Percentiles rank a stretch among this genome's conserved stretches.
These are phyloP conservation scores for Anthostomella pinea DNA, from an alignment of 2,329 filamentous ascomycete species.

Conservation along the genomic window DNA sequence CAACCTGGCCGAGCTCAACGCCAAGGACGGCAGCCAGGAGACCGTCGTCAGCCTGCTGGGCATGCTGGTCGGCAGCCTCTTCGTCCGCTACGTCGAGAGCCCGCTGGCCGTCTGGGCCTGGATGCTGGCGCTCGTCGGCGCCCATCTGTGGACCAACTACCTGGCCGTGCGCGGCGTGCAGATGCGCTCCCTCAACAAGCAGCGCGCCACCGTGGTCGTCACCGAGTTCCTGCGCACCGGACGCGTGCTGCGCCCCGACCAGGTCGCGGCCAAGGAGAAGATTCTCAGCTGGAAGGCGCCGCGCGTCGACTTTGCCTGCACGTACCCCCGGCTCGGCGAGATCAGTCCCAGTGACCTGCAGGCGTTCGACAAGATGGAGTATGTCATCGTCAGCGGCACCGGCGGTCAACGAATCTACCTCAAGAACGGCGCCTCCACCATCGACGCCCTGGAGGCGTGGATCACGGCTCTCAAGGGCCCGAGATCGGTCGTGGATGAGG, in stretches of 20 bases:
- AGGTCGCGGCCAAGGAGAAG: slow-evolving; percentile 63
- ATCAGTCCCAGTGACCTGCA: slow-evolving; percentile 39
- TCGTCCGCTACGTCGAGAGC: slow-evolving; percentile 73
- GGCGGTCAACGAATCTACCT: slow-evolving; percentile 56
- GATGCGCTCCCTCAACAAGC: slow-evolving; percentile 81
- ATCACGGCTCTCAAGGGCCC: slow-evolving; percentile 36
- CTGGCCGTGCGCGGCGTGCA: slow-evolving; percentile 78
- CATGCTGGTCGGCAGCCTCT: slow-evolving; percentile 77
- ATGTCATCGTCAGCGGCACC: slow-evolving; percentile 59
- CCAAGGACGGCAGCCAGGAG: slow-evolving; percentile 87
- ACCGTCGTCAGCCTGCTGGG: slow-evolving; percentile 87
- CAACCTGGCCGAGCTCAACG: slow-evolving; percentile 90
- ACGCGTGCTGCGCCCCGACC: slow-evolving; percentile 57
- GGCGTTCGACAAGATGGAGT: slow-evolving; percentile 50
- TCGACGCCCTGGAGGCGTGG: slow-evolving; percentile 34
- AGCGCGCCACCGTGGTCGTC: slow-evolving; percentile 78
- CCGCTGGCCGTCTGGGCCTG: slow-evolving; percentile 69
- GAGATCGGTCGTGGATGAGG: slow-evolving; percentile 26
- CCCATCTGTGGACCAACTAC: slow-evolving; percentile 85
- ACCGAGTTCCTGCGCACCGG: slow-evolving; percentile 51
- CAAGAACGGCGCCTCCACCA: slow-evolving; percentile 52
- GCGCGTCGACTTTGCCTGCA: slow-evolving; percentile 40
- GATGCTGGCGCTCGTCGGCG: slow-evolving; percentile 67
- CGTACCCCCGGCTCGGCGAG: slow-evolving; percentile 16
- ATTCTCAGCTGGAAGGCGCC: slow-evolving; percentile 56